Evolutionary conservation across 305 asterid genomes (phyloP).

Genomic region (Fraxinus sp.): DNA sequence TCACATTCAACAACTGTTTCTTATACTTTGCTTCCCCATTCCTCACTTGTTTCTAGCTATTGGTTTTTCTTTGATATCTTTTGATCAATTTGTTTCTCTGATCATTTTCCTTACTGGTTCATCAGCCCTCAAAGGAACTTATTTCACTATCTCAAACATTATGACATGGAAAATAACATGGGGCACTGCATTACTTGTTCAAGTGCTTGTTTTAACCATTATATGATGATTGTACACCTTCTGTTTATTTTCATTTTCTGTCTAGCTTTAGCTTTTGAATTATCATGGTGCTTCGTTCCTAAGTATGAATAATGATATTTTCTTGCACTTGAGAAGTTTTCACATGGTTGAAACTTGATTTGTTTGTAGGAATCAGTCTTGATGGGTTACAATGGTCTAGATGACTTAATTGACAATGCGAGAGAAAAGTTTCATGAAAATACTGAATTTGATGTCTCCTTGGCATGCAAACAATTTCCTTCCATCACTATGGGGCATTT

Average conservation of each 20-base stretch:
- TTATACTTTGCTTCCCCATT: neutral
- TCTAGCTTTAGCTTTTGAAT: neutral
- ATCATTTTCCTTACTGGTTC: neutral
- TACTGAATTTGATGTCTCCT: constrained; percentile 54
- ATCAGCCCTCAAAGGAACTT: neutral
- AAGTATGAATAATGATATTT: neutral
- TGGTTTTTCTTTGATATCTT: neutral
- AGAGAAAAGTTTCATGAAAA: constrained; percentile 37
- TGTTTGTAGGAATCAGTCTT: constrained; percentile 60
- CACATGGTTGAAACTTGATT: constrained; percentile 27
- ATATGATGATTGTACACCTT: neutral
- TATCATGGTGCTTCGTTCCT: neutral
- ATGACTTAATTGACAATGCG: constrained; percentile 49
- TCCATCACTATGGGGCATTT: constrained; percentile 68
- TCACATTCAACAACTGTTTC: neutral
- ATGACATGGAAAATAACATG: neutral
- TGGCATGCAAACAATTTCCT: constrained; percentile 66
- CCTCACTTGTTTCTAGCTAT: neutral
- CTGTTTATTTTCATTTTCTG: neutral
- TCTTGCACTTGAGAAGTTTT: constrained; percentile 10
- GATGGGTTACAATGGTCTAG: constrained; percentile 61
- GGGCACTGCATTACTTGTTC: neutral
- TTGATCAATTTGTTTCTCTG: neutral
- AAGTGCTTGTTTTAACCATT: neutral
- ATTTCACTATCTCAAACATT: neutral